phyloP scores from a whole-genome alignment of 805 yeast genomes.

The Saturnispora besseyi region DNA sequence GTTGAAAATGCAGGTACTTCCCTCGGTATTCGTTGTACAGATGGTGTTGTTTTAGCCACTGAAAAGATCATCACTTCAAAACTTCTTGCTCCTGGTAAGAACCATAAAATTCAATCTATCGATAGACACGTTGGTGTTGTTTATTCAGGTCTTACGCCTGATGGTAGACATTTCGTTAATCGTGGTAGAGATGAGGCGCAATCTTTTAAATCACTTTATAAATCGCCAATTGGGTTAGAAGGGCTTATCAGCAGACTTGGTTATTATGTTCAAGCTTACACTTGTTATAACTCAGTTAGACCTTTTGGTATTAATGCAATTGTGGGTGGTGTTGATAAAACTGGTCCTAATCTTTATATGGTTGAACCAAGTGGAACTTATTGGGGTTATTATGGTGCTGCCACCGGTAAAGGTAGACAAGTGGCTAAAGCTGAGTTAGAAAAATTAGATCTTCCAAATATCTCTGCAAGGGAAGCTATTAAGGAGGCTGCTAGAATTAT shows the following conservation, averaged over 20 bases:
- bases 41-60: constrained; percentile 96
- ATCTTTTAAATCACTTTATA: constrained; percentile 67
- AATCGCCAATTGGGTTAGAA: constrained; percentile 68
- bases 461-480: constrained; percentile 74
- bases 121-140: constrained; percentile 93
- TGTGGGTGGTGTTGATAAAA: constrained; percentile 85
- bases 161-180: constrained; percentile 87
- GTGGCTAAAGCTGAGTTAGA: constrained; percentile 96
- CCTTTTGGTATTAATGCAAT: constrained; percentile 94
- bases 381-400: constrained; percentile 98
- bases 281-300: constrained; percentile 92
- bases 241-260: constrained; percentile 83
- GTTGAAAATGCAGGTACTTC: constrained; percentile 97
- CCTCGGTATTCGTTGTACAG: constrained; percentile 82
- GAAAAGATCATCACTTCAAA: constrained; percentile 86
- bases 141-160: constrained; percentile 92
- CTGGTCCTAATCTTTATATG: constrained; percentile 86
- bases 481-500: constrained; percentile 92
- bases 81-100: constrained; percentile 79
- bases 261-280: constrained; percentile 87
- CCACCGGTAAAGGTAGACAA: constrained; percentile 97
- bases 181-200: constrained; percentile 90
- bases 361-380: constrained; percentile 94
- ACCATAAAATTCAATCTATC: constrained; percentile 83
- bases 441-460: constrained; percentile 64